These are phyloP conservation scores for Oryza australiensis DNA, from an alignment of 176 grass and related monocot species.

Conservation along the genomic window DNA sequence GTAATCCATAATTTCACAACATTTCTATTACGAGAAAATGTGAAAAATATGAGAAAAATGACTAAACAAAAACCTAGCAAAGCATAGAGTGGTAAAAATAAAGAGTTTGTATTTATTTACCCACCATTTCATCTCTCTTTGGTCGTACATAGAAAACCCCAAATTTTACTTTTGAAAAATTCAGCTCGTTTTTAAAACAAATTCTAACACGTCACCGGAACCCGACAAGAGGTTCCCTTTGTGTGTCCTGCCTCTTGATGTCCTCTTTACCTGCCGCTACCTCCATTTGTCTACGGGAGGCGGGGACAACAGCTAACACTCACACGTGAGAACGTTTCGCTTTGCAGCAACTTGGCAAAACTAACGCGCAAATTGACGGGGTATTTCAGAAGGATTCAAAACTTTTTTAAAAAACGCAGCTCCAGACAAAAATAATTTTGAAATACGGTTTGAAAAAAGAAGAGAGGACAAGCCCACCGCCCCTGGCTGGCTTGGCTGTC, in stretches of 20 bases:
- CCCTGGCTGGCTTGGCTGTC: neutral
- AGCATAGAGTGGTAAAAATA: too few species aligned
- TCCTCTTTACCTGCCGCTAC: conserved; percentile 5
- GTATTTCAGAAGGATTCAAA: neutral
- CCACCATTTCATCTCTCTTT: too few species aligned
- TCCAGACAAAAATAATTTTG: neutral
- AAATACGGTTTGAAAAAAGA: neutral
- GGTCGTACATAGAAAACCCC: too few species aligned
- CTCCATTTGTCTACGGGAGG: neutral
- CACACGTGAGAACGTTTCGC: neutral
- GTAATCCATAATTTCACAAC: too few species aligned
- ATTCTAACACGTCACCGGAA: too few species aligned
- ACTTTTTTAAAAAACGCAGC: neutral
- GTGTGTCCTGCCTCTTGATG: neutral
- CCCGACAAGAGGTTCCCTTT: too few species aligned
- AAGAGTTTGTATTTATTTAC: too few species aligned
- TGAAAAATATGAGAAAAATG: too few species aligned
- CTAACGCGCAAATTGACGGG: neutral
- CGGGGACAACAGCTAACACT: neutral
- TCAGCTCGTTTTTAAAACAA: too few species aligned
- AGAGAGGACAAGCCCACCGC: neutral
- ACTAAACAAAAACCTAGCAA: too few species aligned
- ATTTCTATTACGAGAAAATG: too few species aligned
- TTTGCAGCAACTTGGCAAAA: neutral
- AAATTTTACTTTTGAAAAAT: too few species aligned